A percentile compares a stretch with the other conserved stretches of the same genome.
Conservation (phyloP, 1,284 basidiomycete genomes). For the Trichosporon ovoides region DNA sequence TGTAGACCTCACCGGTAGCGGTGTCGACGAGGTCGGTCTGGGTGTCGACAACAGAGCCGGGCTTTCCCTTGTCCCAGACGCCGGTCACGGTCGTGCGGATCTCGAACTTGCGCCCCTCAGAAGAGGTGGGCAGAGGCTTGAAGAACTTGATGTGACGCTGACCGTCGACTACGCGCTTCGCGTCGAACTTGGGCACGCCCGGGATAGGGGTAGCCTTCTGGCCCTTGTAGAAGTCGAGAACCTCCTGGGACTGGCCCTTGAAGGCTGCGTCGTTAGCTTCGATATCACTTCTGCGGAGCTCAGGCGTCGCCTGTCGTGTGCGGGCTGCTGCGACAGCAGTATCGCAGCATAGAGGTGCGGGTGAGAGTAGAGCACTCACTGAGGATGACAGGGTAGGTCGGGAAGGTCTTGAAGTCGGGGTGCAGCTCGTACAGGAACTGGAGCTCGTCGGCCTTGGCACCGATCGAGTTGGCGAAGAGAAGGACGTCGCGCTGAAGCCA, state of each 20-base stretch:
- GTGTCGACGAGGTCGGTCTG: constrained; percentile 19
- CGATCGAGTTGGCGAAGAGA: constrained; percentile 23
- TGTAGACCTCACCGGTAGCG: constrained; percentile 14
- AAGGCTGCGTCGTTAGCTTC: constrained; percentile 12
- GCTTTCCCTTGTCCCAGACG: constrained; percentile 25
- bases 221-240: constrained; percentile 19
- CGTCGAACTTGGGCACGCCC: constrained; percentile 18
- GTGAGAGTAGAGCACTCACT: too few relatives aligned
- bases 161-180: constrained; percentile 18
- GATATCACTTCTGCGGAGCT: too few relatives aligned
- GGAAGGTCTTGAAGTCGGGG: constrained; percentile 21
- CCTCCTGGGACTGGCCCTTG: constrained; percentile 18
- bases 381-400: constrained; percentile 22
- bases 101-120: constrained; percentile 18
- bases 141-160: constrained; percentile 21
- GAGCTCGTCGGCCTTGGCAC: constrained; percentile 20
- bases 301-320: too few relatives aligned
- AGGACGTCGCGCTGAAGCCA: constrained; percentile 21
- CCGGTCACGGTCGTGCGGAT: constrained; percentile 16
- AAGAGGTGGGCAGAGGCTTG: constrained; percentile 16
- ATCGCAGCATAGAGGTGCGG: too few relatives aligned
- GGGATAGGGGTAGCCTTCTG: constrained; percentile 14
- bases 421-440: constrained; percentile 23
- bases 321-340: too few relatives aligned
- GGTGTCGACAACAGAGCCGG: constrained; percentile 20